These are phyloP conservation scores for Allomyces macrogynus DNA, from an alignment of 192 early-diverging fungal species.

Conservation along the genomic window DNA sequence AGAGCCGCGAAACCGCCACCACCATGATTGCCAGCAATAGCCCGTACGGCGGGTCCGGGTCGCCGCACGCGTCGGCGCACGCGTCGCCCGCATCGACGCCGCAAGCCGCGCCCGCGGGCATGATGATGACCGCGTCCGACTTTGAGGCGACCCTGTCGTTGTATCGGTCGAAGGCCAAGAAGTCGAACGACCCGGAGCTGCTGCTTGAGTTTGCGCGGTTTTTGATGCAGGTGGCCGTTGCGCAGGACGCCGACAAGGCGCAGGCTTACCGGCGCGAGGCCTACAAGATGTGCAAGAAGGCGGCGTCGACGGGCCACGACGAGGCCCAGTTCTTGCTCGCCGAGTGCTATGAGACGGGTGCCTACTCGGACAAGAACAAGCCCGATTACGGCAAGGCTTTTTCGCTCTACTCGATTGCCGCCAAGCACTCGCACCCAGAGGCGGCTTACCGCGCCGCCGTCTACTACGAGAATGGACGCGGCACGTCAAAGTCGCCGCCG, in stretches of 20 bases:
- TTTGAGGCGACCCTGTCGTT: constrained; percentile 3
- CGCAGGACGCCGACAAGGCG: constrained; percentile 21
- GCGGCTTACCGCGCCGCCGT: constrained; percentile 40
- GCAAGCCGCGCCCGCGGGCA: too few relatives aligned
- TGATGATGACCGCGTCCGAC: too few relatives aligned
- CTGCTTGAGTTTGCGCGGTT: constrained; percentile 50
- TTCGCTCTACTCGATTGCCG: constrained; percentile 41
- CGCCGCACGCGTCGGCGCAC: too few relatives aligned
- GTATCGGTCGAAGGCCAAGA: constrained; percentile 44
- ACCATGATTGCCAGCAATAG: too few relatives aligned
- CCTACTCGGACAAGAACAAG: constrained; percentile 34
- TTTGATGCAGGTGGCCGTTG: constrained; percentile 32
- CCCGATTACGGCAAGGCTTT: constrained; percentile 51
- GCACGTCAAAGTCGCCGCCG: constrained; percentile 30
- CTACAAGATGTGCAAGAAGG: constrained; percentile 34
- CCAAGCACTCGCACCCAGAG: constrained; percentile 44
- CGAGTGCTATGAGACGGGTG: constrained; percentile 42
- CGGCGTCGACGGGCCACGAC: constrained; percentile 32
- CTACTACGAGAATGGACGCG: constrained; percentile 45
- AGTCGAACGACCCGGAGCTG: constrained; percentile 35
- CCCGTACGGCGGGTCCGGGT: too few relatives aligned
- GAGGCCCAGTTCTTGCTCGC: constrained; percentile 53
- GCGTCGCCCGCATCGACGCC: too few relatives aligned
- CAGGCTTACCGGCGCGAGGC: constrained; percentile 44
- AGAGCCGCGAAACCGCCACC: too few relatives aligned